These are phyloP conservation scores for Syzygium aqueum DNA, from an alignment of 345 rosid species.

Conservation along the genomic window DNA sequence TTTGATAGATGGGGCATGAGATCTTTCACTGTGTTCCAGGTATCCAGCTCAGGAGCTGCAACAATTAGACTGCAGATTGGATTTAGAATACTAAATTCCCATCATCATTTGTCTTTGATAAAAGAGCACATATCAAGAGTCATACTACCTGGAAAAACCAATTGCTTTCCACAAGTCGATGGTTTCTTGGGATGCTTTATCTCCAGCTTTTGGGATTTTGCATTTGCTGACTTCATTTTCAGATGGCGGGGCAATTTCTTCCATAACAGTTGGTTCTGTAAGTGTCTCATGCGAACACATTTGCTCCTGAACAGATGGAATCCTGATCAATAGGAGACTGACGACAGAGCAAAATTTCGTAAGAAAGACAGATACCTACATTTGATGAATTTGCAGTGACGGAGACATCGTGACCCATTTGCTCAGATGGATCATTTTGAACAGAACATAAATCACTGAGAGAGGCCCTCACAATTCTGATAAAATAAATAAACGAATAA, in stretches of 20 bases:
- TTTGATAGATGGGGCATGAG: slow-evolving; percentile 62
- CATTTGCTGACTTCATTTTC: slow-evolving; percentile 28
- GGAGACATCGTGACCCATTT: slow-evolving; percentile 7
- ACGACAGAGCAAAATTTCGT: neutral
- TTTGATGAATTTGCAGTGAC: slow-evolving; percentile 21
- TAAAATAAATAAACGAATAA: neutral
- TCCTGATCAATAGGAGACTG: slow-evolving; percentile 2
- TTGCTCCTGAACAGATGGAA: slow-evolving; percentile 26
- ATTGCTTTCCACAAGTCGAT: slow-evolving; percentile 62
- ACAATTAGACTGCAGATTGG: slow-evolving; percentile 54
- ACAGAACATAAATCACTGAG: slow-evolving; percentile 41
- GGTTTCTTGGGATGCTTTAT: slow-evolving; percentile 55
- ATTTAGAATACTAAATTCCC: neutral
- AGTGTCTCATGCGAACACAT: slow-evolving; percentile 6
- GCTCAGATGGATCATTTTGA: slow-evolving; percentile 16
- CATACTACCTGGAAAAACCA: slow-evolving; percentile 75
- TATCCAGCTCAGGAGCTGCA: slow-evolving; percentile 80
- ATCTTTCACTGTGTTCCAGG: slow-evolving; percentile 61
- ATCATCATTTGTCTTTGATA: neutral
- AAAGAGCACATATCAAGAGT: neutral
- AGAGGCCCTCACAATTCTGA: slow-evolving; percentile 62
- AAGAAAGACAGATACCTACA: slow-evolving; percentile 21
- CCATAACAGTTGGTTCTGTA: slow-evolving; percentile 15
- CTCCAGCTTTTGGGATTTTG: slow-evolving; percentile 66
- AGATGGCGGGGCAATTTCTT: slow-evolving; percentile 26